Base-by-base conservation (phyloP, 2,329 filamentous ascomycete species). In the Sclerotinia minor region DNA sequence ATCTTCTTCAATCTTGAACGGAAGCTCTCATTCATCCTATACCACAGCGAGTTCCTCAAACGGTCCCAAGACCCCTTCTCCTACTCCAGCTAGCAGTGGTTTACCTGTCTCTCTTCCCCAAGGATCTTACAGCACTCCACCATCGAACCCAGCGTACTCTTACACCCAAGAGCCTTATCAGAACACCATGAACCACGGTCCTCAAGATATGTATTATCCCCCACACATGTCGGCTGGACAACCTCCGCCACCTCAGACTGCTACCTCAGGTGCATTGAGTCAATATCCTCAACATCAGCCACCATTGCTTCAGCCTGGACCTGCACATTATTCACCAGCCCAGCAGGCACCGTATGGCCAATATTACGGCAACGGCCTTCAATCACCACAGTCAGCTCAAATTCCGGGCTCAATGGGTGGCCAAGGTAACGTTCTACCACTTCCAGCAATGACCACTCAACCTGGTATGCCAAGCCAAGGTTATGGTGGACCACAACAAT, bases 191-290 rank as follows among this genome's bases (percentile, higher is more conserved):
- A 96, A 96, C 82, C 89, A 90, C 80, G 85, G 86, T 75, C 86
- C 88, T 76, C 84, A 88, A 73, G 94, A 96, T 75, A 91, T 96
- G 89, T 95, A 96, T 79, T 93, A 95, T 76, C 85, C 89, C 77
- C 81, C 85, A 75, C 91, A 95, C 79, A 89, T 96, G 83, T 91
- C 91, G 74, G 86, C 89, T 73, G 89, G 89, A 69, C 91, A 92
- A 78, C 84, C 88, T 69, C 91, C 90, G 75, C 84, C 88, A 69
- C 89, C 91, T 13, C 90, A 93, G 78, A 88, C 91, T 29, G 90
- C 91, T 57, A 90, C 92, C 19, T 91, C 92, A 0, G 83, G 88
- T 69, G 84, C 83, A 64, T 85, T 96, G 79, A 82, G 86, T 55
- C 91, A 94, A 73, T 96, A 97, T 79, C 82, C 87, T n/a, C 91